Evolutionary conservation across 176 grass and related monocot species (phyloP), one percentile per base, ranked within the genome.

Genomic region (Otatea glauca): DNA sequence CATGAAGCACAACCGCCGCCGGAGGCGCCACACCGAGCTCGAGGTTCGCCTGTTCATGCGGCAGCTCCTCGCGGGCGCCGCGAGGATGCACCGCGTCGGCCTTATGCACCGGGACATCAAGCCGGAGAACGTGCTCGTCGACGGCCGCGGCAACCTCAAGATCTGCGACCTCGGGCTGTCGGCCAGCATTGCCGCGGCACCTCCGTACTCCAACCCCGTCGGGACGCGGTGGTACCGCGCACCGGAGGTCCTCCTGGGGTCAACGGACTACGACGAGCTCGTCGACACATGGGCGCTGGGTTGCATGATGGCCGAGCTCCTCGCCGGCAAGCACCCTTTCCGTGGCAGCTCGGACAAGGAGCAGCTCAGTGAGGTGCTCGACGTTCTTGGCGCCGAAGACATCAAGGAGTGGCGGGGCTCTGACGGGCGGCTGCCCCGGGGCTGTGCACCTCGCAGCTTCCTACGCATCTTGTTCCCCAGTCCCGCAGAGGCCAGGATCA

Each of bases 91-190:
- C 77, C 20, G 18, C 7, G 65, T 88, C 11, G 85, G 91, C 1
- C 85, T 93, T 62, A 90, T 93, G 88, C 91, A 93, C 69, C 84
- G 91, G 0, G 91, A 92, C 63, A 64, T 92, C 12, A 92, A 92
- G 58, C 91, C 91, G 8, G 84, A 93, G 60, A 93, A 93, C 25
- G 88, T 93, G 70, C 82, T 93, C 34, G 78, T 83, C 38, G 59
- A 77, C 60, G 10, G 23, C 44, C 62, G 24, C 48, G 72, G 81
- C 13, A 73, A 65, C 38, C 56, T 88, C 14, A 88, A 88, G 63
- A 88, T 83, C 53, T 88, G 79, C 9, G 86, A 88, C 35, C 55
- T 83, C 6, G 86, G 86, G 9, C 53, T 55, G 25, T 79, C 84
- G 16, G 29, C 79, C 71, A 65, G 45, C 20, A 69, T 12, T 12